These are phyloP conservation scores for Picea glauca DNA, from an alignment of 75 land plant species.

Conservation along the genomic window DNA sequence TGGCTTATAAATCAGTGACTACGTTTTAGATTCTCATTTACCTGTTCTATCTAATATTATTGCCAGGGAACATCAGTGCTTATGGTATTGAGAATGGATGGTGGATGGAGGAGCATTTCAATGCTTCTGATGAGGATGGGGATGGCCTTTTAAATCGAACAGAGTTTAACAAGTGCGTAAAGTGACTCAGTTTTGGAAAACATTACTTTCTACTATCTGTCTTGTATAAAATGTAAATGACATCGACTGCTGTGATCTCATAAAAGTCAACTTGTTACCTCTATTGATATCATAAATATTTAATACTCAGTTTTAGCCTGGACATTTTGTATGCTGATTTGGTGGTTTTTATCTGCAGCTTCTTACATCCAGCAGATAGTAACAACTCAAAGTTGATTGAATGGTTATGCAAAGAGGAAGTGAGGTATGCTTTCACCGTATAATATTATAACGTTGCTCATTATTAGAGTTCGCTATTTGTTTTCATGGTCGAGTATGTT, in stretches of 20 bases:
- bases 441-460: neutral
- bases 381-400: conserved; percentile 56
- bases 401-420: conserved; percentile 81
- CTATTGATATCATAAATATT: neutral
- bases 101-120: conserved; percentile 94
- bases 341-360: conserved; percentile 40
- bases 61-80: conserved; percentile 15
- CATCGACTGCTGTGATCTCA: neutral
- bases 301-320: neutral
- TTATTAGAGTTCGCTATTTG: neutral
- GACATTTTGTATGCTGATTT: neutral
- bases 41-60: neutral
- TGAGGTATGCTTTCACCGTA: conserved; percentile 42
- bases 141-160: conserved; percentile 79
- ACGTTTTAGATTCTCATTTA: neutral
- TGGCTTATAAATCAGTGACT: neutral
- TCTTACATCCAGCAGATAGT: conserved; percentile 88
- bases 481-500: neutral
- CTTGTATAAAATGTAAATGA: neutral
- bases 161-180: conserved; percentile 81
- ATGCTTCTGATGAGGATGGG: conserved; percentile 86
- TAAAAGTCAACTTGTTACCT: too few species aligned
- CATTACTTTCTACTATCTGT: neutral
- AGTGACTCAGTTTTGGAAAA: neutral
- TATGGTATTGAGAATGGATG: conserved; percentile 68